Base-by-base conservation (phyloP, 805 yeast genomes). In the Wickerhamiella vanderwaltii region DNA sequence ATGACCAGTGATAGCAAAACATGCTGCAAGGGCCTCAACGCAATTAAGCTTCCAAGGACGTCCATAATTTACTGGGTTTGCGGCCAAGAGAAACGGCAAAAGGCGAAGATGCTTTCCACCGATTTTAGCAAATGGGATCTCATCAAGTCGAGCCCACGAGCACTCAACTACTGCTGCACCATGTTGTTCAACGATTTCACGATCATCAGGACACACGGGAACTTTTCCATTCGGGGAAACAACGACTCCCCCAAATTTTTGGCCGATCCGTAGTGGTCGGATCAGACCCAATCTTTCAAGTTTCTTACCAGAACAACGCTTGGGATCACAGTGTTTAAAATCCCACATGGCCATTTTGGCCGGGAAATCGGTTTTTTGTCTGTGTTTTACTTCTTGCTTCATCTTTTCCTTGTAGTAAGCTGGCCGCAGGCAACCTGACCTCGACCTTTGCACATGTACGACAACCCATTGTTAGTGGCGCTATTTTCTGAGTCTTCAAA, bases 121-220 rank as follows among this genome's bases (percentile, higher is more conserved):
- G 45, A 91, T 86, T 55, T 82, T 84, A 46, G 70, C 65, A 61
- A 91, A 91, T 4, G 98, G 98, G n/a, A 91, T 76, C 59, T 91
- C 98, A 43, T 86, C 94, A n/a, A 91, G 59, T 43, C 97, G 67
- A 0, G 98, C 98, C 98, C 98, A 91, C 1, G 95, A 85, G 61
- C 97, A 88, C 58, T 91, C 98, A 2, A 91, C 97, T 6, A 91
- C 98, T 0, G 98, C 95, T n/a, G 86, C 91, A 28, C 98, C 98
- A 30, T 66, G 57, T 22, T 67, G 67, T 52, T 81, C 94, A 0
- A 86, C 94, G 9, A 84, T 68, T 35, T 73, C 81, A 30, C 61
- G 56, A 58, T 91, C 98, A 50, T 80, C 69, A 0, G 97, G 97
- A 58, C 94, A 84, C 1, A 91, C 95, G 1, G 85, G 87, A 5